A percentile compares a stretch with the other conserved stretches of the same genome.
These are phyloP conservation scores for Poa pratensis DNA, from an alignment of 176 grass and related monocot genomes.

Conservation along the genomic window DNA sequence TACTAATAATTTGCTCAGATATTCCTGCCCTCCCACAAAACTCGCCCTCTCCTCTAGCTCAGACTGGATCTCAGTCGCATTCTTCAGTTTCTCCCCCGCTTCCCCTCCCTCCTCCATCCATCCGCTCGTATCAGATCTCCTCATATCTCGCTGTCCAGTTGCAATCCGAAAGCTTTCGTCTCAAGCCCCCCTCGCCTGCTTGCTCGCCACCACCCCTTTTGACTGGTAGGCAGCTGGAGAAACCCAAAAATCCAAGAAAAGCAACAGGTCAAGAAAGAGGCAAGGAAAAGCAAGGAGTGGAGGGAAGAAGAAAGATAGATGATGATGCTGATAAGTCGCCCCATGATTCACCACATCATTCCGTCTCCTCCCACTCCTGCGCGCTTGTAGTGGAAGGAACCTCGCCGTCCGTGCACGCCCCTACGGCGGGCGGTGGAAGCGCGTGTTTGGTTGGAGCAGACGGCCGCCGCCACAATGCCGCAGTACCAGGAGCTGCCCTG, in stretches of 20 bases:
- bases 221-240: constrained; percentile 36
- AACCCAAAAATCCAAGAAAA: constrained; percentile 54
- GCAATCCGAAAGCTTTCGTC: constrained; percentile 37
- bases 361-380: constrained; percentile 30
- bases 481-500: constrained; percentile 81
- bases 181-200: constrained; percentile 38
- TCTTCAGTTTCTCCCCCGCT: constrained; percentile 28
- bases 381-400: constrained; percentile 25
- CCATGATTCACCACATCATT: constrained; percentile 64
- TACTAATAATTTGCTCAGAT: constrained; percentile 49
- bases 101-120: not conserved
- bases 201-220: constrained; percentile 19
- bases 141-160: constrained; percentile 29
- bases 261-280: constrained; percentile 55
- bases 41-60: constrained; percentile 35
- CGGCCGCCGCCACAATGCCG: constrained; percentile 58
- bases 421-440: constrained; percentile 6
- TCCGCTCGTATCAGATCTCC: constrained; percentile 42
- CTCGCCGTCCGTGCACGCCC: constrained; percentile 35
- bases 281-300: not conserved
- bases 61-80: constrained; percentile 54
- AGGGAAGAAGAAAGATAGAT: constrained; percentile 43
- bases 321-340: constrained; percentile 53
- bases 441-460: not conserved
- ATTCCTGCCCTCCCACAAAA: constrained; percentile 29